Evolutionary conservation across 495 filamentous ascomycete genomes (phyloP).

Genomic region (Penicillium mononematosum): DNA sequence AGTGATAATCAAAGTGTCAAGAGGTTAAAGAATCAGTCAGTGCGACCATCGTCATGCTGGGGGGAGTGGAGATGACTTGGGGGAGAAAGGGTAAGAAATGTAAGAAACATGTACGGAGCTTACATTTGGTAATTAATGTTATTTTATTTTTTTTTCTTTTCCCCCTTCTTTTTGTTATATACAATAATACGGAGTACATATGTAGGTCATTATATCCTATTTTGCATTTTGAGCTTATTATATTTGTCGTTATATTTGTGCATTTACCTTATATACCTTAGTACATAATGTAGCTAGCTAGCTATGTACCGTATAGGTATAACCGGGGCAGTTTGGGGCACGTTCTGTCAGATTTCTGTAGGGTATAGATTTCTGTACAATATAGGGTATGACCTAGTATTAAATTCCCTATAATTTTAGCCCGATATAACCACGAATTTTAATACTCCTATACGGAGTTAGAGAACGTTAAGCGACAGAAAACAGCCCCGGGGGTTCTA

Average conservation of each 20-base stretch:
- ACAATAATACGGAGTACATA: no score
- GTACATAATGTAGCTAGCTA: background rate
- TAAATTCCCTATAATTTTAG: background rate
- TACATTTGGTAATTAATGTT: conserved; percentile 12
- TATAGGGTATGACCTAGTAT: background rate
- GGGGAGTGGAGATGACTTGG: conserved; percentile 35
- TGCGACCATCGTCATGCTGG: conserved; percentile 34
- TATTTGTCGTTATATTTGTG: background rate
- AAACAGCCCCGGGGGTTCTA: background rate
- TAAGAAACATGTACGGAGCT: conserved; percentile 14
- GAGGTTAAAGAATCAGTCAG: conserved; percentile 18
- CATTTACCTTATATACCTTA: background rate
- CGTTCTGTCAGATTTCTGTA: conserved; percentile 5
- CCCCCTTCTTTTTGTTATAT: background rate
- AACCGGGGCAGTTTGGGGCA: background rate
- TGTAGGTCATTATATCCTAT: conserved; percentile 1
- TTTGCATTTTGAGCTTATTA: background rate
- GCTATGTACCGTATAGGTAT: background rate
- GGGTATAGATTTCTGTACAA: no score
- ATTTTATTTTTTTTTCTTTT: conserved; percentile 5
- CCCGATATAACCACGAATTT: no score
- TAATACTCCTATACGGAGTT: no score
- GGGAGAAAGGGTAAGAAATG: conserved; percentile 23
- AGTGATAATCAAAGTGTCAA: conserved; percentile 4
- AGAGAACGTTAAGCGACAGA: no score